Evolutionary conservation across 2,329 filamentous ascomycete species (phyloP).

Genomic region (Teratosphaeria zuluensis): DNA sequence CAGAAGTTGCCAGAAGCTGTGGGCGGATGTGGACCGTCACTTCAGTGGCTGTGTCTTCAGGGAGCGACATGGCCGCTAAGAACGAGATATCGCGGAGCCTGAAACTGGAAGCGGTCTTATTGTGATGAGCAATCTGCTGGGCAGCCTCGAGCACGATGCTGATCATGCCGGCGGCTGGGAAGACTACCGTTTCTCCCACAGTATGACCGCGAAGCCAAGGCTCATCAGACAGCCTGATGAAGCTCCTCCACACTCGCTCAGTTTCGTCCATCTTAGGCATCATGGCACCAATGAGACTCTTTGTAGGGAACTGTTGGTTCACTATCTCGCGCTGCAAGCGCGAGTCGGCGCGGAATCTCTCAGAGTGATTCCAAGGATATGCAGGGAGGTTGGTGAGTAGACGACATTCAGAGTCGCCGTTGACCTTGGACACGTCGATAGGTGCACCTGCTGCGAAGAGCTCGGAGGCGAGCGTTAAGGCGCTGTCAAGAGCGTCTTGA

Average conservation of each 20-base stretch:
- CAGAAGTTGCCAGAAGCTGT: too few species aligned
- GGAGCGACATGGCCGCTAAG: too few species aligned
- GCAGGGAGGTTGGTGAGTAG: neutral
- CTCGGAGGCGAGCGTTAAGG: too few species aligned
- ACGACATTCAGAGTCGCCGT: neutral
- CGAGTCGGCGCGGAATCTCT: neutral
- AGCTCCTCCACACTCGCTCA: neutral
- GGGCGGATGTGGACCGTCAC: too few species aligned
- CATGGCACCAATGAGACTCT: neutral
- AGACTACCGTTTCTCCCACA: neutral
- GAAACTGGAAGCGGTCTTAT: too few species aligned
- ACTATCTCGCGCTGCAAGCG: neutral
- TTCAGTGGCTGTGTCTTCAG: too few species aligned
- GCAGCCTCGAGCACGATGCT: neutral
- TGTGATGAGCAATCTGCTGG: neutral
- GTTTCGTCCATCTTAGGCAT: neutral
- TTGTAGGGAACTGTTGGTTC: too few species aligned
- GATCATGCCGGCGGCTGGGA: neutral
- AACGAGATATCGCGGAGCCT: too few species aligned
- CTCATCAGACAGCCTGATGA: neutral
- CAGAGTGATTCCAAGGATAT: neutral
- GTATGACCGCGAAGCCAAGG: neutral
- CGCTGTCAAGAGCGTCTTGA: too few species aligned
- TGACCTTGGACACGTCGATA: too few species aligned
- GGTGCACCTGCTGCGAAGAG: too few species aligned